These are phyloP conservation scores for Lepidium campestre DNA, from an alignment of 441 rosid species.

Conservation along the genomic window DNA sequence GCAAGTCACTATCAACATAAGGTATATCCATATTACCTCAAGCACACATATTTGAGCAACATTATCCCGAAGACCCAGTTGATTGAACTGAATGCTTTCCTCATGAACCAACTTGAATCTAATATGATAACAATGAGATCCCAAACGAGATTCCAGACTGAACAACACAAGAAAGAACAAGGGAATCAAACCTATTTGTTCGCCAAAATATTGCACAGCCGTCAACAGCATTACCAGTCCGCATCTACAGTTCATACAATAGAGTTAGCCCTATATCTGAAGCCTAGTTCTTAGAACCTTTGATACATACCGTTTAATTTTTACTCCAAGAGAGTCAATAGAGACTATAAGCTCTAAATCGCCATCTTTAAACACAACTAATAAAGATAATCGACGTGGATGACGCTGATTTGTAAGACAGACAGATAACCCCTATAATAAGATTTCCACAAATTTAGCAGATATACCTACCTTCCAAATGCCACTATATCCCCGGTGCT, in stretches of 20 bases:
- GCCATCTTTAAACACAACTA: neutral
- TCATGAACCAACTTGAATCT: slow-evolving; percentile 88
- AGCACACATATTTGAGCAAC: slow-evolving; percentile 97
- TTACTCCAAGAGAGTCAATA: neutral
- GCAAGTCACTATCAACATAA: slow-evolving; percentile 2
- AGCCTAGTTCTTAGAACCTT: neutral
- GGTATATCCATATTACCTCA: slow-evolving; percentile 47
- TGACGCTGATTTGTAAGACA: neutral
- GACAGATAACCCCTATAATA: neutral
- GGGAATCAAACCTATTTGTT: slow-evolving; percentile 51
- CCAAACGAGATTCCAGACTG: slow-evolving; percentile 16
- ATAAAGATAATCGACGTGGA: neutral
- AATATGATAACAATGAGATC: slow-evolving; percentile 20
- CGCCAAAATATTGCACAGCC: slow-evolving; percentile 99
- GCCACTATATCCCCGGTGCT: slow-evolving; percentile 61
- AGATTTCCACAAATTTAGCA: neutral
- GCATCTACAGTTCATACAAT: slow-evolving; percentile 53
- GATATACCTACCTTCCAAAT: slow-evolving; percentile 67
- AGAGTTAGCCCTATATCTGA: slow-evolving; percentile 7
- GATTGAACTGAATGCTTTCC: slow-evolving; percentile 75
- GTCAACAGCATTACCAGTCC: slow-evolving; percentile 87
- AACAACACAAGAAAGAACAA: slow-evolving; percentile 2
- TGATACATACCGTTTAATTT: neutral
- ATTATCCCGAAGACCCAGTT: slow-evolving; percentile 87
- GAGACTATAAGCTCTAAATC: neutral